Evolutionary conservation across 2,329 filamentous ascomycete genomes (phyloP).

Genomic region (Delphinella strobiligena): DNA sequence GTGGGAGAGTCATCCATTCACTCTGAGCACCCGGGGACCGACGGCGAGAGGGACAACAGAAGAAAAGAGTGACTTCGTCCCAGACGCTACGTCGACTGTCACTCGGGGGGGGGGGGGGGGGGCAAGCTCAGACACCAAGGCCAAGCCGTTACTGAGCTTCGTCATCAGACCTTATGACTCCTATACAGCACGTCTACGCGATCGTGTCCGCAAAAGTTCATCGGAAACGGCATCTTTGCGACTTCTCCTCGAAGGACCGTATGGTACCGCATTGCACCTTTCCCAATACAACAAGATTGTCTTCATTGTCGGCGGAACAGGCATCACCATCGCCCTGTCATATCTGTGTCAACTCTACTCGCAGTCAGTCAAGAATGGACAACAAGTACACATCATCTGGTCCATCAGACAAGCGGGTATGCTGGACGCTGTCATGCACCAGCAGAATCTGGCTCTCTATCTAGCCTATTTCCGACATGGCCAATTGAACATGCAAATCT

Average conservation of each 20-base stretch:
- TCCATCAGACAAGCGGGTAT: not conserved
- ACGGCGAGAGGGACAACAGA: too few species aligned
- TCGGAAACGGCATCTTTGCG: not conserved
- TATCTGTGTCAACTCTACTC: not conserved
- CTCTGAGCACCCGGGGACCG: not conserved
- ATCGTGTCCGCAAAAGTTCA: not conserved
- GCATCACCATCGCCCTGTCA: not conserved
- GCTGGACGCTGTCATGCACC: not conserved
- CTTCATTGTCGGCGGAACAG: not conserved
- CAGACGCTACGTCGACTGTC: too few species aligned
- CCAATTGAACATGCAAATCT: not conserved
- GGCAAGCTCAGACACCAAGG: too few species aligned
- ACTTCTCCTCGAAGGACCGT: not conserved
- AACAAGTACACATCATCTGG: not conserved
- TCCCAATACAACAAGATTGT: not conserved
- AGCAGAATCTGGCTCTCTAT: not conserved
- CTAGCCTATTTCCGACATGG: not conserved
- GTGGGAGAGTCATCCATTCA: not conserved
- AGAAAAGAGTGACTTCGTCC: too few species aligned
- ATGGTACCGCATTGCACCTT: not conserved
- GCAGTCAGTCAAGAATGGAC: not conserved
- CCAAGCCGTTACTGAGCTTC: not conserved
- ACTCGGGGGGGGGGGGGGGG: too few species aligned
- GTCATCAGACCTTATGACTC: not conserved
- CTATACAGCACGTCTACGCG: not conserved